A percentile compares a stretch with the other conserved stretches of the same genome.
Conservation (phyloP, 2,329 filamentous ascomycete species). For the Cladophialophora yegresii region DNA sequence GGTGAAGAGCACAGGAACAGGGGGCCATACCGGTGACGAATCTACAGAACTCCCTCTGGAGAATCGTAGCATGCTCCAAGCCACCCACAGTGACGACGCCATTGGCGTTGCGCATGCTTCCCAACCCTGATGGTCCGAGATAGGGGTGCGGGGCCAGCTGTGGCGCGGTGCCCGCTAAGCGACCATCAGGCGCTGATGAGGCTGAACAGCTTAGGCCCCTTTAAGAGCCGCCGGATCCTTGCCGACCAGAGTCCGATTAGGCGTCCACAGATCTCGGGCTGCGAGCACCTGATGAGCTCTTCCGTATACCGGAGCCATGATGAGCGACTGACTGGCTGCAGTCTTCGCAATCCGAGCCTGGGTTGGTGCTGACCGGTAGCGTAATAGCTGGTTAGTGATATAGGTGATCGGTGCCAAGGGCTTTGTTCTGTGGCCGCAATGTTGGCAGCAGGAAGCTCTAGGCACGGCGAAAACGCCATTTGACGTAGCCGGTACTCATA, state of each 20-base stretch:
- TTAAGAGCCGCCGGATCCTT: background rate
- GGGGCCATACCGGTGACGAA: background rate
- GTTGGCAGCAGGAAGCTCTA: background rate
- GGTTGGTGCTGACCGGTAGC: constrained; percentile 13
- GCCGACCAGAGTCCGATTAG: background rate
- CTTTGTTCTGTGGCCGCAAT: background rate
- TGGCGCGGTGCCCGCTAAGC: background rate
- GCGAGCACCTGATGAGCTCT: background rate
- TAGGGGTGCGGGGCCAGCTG: background rate
- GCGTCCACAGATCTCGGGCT: background rate
- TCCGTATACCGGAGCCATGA: background rate
- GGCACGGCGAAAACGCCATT: constrained; percentile 6
- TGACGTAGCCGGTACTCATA: background rate
- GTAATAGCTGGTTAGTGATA: background rate
- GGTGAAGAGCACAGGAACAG: background rate
- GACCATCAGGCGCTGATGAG: background rate
- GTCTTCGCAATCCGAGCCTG: background rate
- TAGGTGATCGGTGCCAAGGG: constrained; percentile 1
- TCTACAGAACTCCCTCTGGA: background rate
- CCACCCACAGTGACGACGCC: background rate
- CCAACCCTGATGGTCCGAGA: background rate
- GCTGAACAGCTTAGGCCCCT: background rate
- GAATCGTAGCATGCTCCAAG: background rate
- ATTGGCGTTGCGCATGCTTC: background rate
- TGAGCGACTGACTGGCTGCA: background rate